A percentile compares a stretch with the other conserved stretches of the same genome.
Conservation (phyloP, 2,329 filamentous ascomycete species). For the Neofusicoccum parvum region DNA sequence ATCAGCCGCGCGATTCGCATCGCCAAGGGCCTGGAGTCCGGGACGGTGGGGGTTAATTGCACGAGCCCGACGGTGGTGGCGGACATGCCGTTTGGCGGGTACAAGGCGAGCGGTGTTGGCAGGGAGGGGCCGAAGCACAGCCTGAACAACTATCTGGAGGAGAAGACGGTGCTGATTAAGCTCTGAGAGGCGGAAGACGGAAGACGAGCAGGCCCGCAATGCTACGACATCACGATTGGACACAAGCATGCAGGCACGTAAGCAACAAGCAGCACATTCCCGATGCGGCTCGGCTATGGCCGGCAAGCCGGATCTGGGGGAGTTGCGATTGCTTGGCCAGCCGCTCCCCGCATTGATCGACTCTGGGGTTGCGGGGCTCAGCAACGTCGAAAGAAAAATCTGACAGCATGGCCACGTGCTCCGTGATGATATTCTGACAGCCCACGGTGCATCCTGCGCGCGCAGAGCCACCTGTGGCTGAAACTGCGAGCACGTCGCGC, state of each 20-base stretch:
- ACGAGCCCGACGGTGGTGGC: slow-evolving; percentile 34
- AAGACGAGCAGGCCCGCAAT: background rate
- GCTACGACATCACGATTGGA: background rate
- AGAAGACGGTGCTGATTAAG: slow-evolving; percentile 38
- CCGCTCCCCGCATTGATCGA: slow-evolving; percentile 11
- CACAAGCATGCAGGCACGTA: background rate
- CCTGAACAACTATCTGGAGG: slow-evolving; percentile 40
- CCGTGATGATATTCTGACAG: too few relatives aligned
- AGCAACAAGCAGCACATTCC: background rate
- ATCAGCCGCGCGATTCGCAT: slow-evolving; percentile 42
- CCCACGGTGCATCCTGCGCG: too few relatives aligned
- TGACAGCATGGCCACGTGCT: background rate
- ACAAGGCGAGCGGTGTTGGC: slow-evolving; percentile 40
- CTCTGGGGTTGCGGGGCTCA: background rate
- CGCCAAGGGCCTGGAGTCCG: slow-evolving; percentile 44
- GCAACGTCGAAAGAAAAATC: background rate
- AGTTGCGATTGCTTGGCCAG: too few relatives aligned
- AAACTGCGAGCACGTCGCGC: too few relatives aligned
- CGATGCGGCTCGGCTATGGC: background rate
- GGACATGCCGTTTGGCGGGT: slow-evolving; percentile 47
- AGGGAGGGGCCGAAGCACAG: slow-evolving; percentile 35
- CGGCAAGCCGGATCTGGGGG: too few relatives aligned
- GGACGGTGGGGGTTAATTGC: slow-evolving; percentile 45
- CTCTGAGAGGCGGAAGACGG: background rate
- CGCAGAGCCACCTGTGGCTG: too few relatives aligned